Evolutionary conservation across 2,329 filamentous ascomycete species (phyloP).

Genomic region (Emydomyces testavorans): DNA sequence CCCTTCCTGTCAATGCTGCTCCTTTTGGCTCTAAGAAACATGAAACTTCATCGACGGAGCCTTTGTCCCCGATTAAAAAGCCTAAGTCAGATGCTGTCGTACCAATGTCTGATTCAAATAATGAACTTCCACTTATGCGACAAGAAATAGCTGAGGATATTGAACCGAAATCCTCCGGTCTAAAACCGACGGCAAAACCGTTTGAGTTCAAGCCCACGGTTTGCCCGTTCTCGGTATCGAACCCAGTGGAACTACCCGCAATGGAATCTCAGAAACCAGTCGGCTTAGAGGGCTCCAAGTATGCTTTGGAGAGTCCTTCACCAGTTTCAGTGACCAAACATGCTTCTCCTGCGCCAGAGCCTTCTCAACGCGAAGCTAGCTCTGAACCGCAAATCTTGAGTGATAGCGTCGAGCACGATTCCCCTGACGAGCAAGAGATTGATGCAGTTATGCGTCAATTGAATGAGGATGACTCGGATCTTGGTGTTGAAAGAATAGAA

Average conservation of each 20-base stretch:
- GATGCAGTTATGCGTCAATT: constrained; percentile 86
- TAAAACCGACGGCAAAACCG: constrained; percentile 43
- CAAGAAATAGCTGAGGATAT: constrained; percentile 12
- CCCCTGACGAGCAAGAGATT: constrained; percentile 54
- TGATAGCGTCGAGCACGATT: constrained; percentile 24
- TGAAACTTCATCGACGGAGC: not conserved
- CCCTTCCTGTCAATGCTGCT: constrained; percentile 35
- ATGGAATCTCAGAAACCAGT: constrained; percentile 12
- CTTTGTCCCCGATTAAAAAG: not conserved
- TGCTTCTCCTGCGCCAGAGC: constrained; percentile 13
- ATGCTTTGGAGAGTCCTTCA: constrained; percentile 25
- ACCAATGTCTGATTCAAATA: not conserved
- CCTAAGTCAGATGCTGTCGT: not conserved
- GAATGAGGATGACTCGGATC: constrained; percentile 59
- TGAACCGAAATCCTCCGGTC: not conserved
- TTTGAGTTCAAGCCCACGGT: constrained; percentile 45
- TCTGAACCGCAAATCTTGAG: constrained; percentile 13
- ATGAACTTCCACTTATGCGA: not conserved
- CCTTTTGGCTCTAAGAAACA: not conserved
- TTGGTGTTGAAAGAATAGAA: constrained; percentile 56
- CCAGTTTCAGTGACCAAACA: constrained; percentile 12
- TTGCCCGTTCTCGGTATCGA: constrained; percentile 11
- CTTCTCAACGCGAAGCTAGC: constrained; percentile 6
- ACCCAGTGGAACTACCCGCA: constrained; percentile 16
- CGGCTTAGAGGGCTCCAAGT: constrained; percentile 29